Conservation (phyloP, 768 basidiomycete species). For the Amanita thiersii region DNA sequence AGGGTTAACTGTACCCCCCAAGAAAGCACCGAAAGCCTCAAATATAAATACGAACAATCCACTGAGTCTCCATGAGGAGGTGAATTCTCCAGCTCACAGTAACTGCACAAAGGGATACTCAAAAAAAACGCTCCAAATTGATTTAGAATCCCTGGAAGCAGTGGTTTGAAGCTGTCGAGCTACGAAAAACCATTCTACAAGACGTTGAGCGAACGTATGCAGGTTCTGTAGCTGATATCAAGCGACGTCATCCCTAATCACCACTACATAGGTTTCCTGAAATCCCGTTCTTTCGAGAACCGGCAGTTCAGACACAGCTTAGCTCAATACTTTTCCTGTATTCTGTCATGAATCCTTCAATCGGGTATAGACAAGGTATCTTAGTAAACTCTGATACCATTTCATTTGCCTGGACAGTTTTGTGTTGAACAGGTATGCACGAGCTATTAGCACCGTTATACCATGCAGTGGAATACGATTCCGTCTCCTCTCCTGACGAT, state of each 20-base stretch:
- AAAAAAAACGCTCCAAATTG: constrained; percentile 3
- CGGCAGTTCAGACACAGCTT: constrained; percentile 67
- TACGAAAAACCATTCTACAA: constrained; percentile 83
- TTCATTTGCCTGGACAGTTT: neutral
- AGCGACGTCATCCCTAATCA: constrained; percentile 3
- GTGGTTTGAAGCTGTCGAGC: constrained; percentile 87
- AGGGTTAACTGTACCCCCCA: constrained; percentile 31
- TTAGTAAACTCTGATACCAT: neutral
- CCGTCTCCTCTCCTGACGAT: neutral
- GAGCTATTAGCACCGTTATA: constrained; percentile 88
- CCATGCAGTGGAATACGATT: constrained; percentile 75
- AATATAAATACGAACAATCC: constrained; percentile 75
- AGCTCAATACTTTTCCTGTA: constrained; percentile 87
- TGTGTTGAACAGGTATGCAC: constrained; percentile 71
- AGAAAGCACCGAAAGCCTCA: constrained; percentile 19
- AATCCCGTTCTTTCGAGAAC: constrained; percentile 78
- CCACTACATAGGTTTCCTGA: constrained; percentile 76
- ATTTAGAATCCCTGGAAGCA: constrained; percentile 87
- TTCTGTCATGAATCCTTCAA: constrained; percentile 65
- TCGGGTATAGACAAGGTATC: constrained; percentile 84
- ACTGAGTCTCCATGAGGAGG: constrained; percentile 71
- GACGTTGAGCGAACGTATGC: constrained; percentile 94
- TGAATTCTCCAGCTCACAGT: constrained; percentile 16
- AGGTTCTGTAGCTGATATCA: constrained; percentile 3
- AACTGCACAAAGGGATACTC: neutral